Evolutionary conservation across 2,329 filamentous ascomycete genomes (phyloP), one percentile per base, ranked within the genome.

Genomic region (Nakataea oryzae): DNA sequence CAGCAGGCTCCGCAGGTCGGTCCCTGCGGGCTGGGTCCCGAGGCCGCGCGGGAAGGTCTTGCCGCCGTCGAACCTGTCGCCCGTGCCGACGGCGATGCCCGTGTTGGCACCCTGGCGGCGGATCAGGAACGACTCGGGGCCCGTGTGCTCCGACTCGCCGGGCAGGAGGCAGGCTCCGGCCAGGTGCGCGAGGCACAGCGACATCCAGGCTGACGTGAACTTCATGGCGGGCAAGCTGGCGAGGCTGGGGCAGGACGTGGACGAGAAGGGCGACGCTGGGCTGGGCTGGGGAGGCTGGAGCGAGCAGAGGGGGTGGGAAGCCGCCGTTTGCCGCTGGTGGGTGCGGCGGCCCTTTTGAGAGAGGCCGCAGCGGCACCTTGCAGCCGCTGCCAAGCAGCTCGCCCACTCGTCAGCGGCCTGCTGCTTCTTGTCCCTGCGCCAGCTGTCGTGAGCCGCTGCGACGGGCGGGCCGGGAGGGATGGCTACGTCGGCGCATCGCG

Each of bases 1-100:
- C 68, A 82, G 74, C 66, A 81, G 76, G 60, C 73, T 75, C 55
- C 70, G 64, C 61, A 80, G 73, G 29, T 67, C 71, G 14, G 69
- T 63, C 32, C 70, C 69, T 63, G 73, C 71, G 27, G 75, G 71
- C 50, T 74, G 69, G 7, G 71, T 72, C 50, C 75, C 75, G 54
- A 77, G 71, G 34, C 75, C 75, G 28, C 71, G 68, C 28, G 74
- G 74, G 12, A 70, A 68, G 14, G 74, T 64, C 3, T 71, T 71
- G 41, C 78, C 79, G 62, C 72, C 69, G 24, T 72, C 69, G 70
- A 76, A 77, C 21, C 75, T 73, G 62, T 77, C 79, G 65, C 71
- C 79, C 30, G 68, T 76, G 66, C 69, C 80, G 59, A 79, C 73
- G 61, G 74, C 69, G 14, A 75, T 64, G 57, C 73, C 73, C 1